These are phyloP conservation scores for Hyphopichia burtonii DNA, from an alignment of 1,139 yeast species.

Conservation along the genomic window DNA sequence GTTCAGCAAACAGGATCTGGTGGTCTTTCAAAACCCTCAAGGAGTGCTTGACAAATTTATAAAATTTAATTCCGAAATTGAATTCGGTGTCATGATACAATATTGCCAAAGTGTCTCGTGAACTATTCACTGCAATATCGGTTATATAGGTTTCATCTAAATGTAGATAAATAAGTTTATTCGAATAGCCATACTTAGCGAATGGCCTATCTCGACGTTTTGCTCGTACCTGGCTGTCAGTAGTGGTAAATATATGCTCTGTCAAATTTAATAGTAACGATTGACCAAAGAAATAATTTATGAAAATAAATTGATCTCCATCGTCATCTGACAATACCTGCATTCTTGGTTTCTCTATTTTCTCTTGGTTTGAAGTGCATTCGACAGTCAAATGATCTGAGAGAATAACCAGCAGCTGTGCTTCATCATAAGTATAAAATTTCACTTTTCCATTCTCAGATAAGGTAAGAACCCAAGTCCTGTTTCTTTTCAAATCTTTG, in stretches of 20 bases:
- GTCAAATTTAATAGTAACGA: too few species aligned
- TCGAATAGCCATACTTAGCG: too few species aligned
- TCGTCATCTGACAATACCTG: not conserved
- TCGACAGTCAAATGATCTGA: not conserved
- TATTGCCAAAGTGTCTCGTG: conserved; percentile 17
- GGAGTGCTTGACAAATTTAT: conserved; percentile 22
- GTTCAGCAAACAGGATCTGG: conserved; percentile 21
- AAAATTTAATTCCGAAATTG: conserved; percentile 31
- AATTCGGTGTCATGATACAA: conserved; percentile 38
- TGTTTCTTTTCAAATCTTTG: not conserved
- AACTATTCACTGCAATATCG: not conserved
- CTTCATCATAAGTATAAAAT: not conserved
- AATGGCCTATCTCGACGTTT: too few species aligned
- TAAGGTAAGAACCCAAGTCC: not conserved
- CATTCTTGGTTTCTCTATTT: not conserved
- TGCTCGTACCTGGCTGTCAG: too few species aligned
- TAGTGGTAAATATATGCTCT: too few species aligned
- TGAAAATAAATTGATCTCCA: too few species aligned
- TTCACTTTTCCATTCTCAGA: not conserved
- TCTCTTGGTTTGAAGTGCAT: not conserved
- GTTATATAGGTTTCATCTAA: too few species aligned
- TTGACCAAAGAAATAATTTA: too few species aligned
- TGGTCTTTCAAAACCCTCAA: too few species aligned
- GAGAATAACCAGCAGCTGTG: not conserved
- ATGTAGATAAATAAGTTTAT: too few species aligned